phyloP scores from a whole-genome alignment of 805 yeast species.

The Wickerhamiella nectarea region DNA sequence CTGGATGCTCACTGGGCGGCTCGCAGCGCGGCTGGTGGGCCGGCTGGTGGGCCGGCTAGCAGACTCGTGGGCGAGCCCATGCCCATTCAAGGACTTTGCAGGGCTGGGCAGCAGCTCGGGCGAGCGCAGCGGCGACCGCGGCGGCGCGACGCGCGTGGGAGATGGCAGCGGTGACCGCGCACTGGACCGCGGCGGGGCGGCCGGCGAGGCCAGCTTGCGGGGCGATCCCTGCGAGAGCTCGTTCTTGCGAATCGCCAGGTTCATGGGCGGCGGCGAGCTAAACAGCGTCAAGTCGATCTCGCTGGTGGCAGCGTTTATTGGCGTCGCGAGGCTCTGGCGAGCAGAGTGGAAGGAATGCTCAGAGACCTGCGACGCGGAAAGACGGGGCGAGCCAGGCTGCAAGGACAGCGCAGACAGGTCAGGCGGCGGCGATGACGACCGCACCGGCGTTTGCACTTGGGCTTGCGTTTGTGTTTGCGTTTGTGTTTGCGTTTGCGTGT shows the following conservation, averaged over 20 bases:
- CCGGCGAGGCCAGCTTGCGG: not conserved
- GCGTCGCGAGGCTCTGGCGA: constrained; percentile 4
- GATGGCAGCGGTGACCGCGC: constrained; percentile 4
- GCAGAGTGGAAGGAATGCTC: constrained; percentile 5
- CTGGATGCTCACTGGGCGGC: not conserved
- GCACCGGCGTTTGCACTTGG: too few species aligned
- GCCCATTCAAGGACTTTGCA: too few species aligned
- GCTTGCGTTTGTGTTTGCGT: too few species aligned
- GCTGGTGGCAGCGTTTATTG: not conserved
- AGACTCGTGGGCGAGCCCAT: not conserved
- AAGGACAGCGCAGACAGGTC: not conserved
- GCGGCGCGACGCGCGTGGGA: constrained; percentile 1
- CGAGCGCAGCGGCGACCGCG: constrained; percentile 3
- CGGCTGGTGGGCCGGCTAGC: not conserved
- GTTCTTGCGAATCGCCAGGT: not conserved
- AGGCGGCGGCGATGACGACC: too few species aligned
- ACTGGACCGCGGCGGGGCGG: constrained; percentile 6
- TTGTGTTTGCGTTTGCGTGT: too few species aligned
- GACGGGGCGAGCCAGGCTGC: not conserved
- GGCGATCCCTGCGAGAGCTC: not conserved
- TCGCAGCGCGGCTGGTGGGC: not conserved
- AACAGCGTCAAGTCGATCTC: not conserved
- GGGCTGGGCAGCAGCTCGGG: constrained; percentile 1
- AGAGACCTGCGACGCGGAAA: not conserved
- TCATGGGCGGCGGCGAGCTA: not conserved